These are phyloP conservation scores for Sporothrix sp. DNA, from an alignment of 2,329 filamentous ascomycete species.

Conservation along the genomic window DNA sequence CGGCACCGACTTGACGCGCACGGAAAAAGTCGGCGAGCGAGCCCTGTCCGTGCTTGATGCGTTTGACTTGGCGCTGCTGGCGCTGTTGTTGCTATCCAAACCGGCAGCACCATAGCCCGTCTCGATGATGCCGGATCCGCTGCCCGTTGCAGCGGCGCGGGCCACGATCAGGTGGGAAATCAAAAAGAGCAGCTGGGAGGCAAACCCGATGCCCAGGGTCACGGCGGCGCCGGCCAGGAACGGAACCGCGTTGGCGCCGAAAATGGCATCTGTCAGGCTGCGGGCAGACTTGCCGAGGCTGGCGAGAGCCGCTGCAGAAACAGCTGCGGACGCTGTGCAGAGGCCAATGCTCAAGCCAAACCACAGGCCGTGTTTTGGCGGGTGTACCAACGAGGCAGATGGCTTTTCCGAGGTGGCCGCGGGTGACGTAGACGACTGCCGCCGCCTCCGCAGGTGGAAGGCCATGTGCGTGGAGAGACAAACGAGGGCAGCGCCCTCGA, in stretches of 20 bases:
- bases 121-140: constrained; percentile 14
- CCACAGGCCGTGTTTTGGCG: constrained; percentile 23
- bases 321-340: constrained; percentile 35
- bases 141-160: constrained; percentile 24
- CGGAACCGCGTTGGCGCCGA: constrained; percentile 25
- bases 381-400: not conserved
- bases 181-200: constrained; percentile 40
- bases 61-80: constrained; percentile 16
- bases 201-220: constrained; percentile 36
- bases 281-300: constrained; percentile 28
- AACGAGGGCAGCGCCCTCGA: constrained; percentile 30
- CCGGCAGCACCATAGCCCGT: not conserved
- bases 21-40: constrained; percentile 22
- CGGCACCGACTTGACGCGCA: constrained; percentile 41
- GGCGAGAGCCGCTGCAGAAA: constrained; percentile 36
- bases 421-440: not conserved
- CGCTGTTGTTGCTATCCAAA: constrained; percentile 19
- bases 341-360: constrained; percentile 31
- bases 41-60: constrained; percentile 21
- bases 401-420: constrained; percentile 13
- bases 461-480: constrained; percentile 26
- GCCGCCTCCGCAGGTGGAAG: constrained; percentile 22
- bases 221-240: constrained; percentile 37
- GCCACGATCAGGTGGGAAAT: constrained; percentile 33
- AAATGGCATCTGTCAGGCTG: constrained; percentile 23